phyloP scores from a whole-genome alignment of 768 basidiomycete genomes.

The Suillus ampliporus region DNA sequence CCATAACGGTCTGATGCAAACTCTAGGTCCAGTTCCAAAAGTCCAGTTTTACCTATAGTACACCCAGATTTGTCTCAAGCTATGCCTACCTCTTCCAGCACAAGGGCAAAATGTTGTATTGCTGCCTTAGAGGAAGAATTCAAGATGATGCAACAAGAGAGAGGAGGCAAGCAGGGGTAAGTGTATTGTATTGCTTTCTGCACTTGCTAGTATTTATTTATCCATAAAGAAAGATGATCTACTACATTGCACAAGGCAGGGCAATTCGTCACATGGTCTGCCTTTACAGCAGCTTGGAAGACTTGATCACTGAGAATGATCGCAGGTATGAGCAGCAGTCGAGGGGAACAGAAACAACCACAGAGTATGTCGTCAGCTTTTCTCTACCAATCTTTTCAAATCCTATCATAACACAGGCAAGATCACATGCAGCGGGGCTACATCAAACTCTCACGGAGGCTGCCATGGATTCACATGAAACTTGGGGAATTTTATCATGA shows the following conservation, averaged over 20 bases:
- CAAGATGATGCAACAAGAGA: neutral
- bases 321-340: neutral
- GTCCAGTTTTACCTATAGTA: no score
- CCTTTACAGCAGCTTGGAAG: neutral
- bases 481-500: neutral
- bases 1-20: no score
- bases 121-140: conserved; percentile 8
- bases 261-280: neutral
- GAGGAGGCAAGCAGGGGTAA: neutral
- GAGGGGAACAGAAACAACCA: no score
- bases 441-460: neutral
- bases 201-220: no score
- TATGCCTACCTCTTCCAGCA: neutral
- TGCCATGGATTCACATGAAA: neutral
- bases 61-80: no score
- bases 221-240: neutral
- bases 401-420: neutral
- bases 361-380: neutral
- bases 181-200: neutral
- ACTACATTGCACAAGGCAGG: neutral
- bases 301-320: neutral
- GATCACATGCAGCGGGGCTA: neutral
- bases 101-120: neutral
- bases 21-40: no score
- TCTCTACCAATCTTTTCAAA: neutral